Percentiles rank a stretch among this genome's conserved stretches.
These are phyloP conservation scores for Calonectria pseudoturangicola DNA, from an alignment of 2,329 filamentous ascomycete genomes.

Conservation along the genomic window DNA sequence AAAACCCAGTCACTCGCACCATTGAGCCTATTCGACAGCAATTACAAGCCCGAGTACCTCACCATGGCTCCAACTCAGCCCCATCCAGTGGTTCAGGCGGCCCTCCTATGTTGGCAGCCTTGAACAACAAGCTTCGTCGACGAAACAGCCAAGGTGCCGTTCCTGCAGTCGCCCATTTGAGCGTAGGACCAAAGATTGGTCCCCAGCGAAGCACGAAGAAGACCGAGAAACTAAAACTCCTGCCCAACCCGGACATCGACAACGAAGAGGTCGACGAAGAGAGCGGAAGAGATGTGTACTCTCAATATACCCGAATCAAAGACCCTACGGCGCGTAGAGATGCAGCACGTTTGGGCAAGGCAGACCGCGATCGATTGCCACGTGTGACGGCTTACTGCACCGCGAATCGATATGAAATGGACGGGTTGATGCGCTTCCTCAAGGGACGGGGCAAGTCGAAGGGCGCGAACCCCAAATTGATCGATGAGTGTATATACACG, in stretches of 20 bases:
- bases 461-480: constrained; percentile 90
- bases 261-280: constrained; percentile 89
- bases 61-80: constrained; percentile 43
- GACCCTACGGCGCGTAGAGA: constrained; percentile 94
- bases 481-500: constrained; percentile 98
- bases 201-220: constrained; percentile 97
- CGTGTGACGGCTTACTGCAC: constrained; percentile 98
- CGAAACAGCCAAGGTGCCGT: constrained; percentile 85
- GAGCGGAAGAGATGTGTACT: constrained; percentile 95
- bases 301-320: constrained; percentile 98
- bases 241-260: constrained; percentile 90
- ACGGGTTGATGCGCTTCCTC: constrained; percentile 90
- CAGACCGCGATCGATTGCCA: constrained; percentile 89
- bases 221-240: constrained; percentile 96
- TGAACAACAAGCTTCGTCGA: constrained; percentile 91
- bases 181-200: constrained; percentile 82
- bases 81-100: constrained; percentile 59
- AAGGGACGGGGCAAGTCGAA: constrained; percentile 88
- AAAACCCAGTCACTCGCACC: constrained; percentile 78
- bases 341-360: constrained; percentile 93
- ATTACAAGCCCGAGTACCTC: constrained; percentile 56
- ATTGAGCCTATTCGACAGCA: constrained; percentile 69
- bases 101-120: constrained; percentile 81
- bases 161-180: constrained; percentile 59
- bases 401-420: constrained; percentile 92